Base-by-base conservation (phyloP, 2,329 filamentous ascomycete genomes). In the Pseudogymnoascus pannorum region DNA sequence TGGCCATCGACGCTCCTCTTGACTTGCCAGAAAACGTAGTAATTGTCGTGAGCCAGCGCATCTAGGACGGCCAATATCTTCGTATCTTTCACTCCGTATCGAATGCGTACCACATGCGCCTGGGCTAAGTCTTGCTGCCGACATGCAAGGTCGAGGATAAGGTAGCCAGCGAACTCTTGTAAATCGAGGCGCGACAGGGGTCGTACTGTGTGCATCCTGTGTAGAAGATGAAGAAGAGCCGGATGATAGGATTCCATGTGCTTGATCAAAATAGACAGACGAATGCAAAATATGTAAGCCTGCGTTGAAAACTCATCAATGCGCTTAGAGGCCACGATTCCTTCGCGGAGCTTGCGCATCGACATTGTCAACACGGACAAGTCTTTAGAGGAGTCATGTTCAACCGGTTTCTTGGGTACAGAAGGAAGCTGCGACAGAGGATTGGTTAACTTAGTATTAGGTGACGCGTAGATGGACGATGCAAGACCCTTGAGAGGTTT, bases 231-330 rank as follows among this genome's bases (percentile, higher is more conserved):
- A 38, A 89, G 81, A 20, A 97, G 83, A 1, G 93, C 91, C 0
- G 93, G 91, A 65, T 93, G 88, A 73, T 97, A 99, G 1, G 92
- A 92, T 67, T 96, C 91, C 67, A 88, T 89, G 68, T 95, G 87
- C 65, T 87, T 85, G 62, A 88, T 85, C 33, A 96, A 82, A 64
- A 99, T 87, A 22, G 89, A 87, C 24, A 92, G 81, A 60, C 92
- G 88, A 68, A 96, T 90, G 69, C 90, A 91, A 78, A 97, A 97
- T 64, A 96, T 85, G 75, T 97, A 96, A 14, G 87, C 90, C 67
- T 92, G 87, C n/a, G 89, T 85, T 1, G 93, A 87, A 74, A 99
- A 99, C 59, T 84, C 79, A 71, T 96, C 89, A 35, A 81, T 78
- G 18, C 92, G 85, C 60, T 86, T 84, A 7, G 89, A 87, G 11